Percentiles rank a stretch among this genome's conserved stretches.
These are phyloP conservation scores for Peziza echinospora DNA, from an alignment of 495 filamentous ascomycete species.

Conservation along the genomic window DNA sequence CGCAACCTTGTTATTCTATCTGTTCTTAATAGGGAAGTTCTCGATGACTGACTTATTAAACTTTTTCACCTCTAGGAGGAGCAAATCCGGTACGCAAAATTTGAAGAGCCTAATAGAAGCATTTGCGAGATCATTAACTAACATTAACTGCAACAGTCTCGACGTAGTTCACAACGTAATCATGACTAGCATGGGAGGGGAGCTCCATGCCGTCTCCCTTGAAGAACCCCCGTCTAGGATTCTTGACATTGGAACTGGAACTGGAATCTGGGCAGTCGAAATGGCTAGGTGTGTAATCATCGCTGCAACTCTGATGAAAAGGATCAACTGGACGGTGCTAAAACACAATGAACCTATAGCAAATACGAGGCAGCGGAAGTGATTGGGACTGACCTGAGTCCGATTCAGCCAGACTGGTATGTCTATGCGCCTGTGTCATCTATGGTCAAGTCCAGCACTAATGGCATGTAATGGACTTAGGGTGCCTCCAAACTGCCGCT, in stretches of 20 bases:
- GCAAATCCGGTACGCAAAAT: no score
- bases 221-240: constrained; percentile 21
- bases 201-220: constrained; percentile 37
- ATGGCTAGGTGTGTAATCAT: constrained; percentile 34
- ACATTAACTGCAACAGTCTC: no score
- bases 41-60: no score
- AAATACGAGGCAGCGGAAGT: constrained; percentile 6
- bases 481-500: constrained; percentile 30
- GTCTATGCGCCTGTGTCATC: background rate
- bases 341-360: background rate
- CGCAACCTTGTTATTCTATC: no score
- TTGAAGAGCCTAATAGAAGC: no score
- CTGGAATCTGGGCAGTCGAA: constrained; percentile 29
- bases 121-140: no score
- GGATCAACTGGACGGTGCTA: constrained; percentile 6
- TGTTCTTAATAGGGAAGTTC: no score
- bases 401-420: constrained; percentile 35
- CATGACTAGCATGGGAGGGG: constrained; percentile 35
- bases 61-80: no score
- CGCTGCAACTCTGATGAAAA: constrained; percentile 19
- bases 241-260: constrained; percentile 23
- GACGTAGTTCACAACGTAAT: constrained; percentile 50
- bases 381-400: constrained; percentile 28
- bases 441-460: no score
- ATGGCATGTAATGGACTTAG: constrained; percentile 5